Evolutionary conservation across 805 yeast species (phyloP).

Genomic region (Yarrowia deformans): DNA sequence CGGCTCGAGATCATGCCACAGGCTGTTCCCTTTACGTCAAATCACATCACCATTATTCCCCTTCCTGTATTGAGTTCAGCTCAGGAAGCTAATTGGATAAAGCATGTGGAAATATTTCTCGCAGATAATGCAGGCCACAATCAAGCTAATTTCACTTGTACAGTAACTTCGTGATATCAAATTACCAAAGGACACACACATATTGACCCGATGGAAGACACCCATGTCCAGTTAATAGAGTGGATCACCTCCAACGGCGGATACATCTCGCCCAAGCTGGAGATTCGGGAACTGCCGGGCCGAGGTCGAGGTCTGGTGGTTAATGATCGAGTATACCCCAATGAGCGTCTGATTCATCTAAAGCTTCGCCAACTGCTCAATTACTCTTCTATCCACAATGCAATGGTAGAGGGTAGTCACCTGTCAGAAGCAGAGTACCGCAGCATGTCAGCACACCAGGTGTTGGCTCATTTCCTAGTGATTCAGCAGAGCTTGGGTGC

Average conservation of each 20-base stretch:
- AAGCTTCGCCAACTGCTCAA: conserved; percentile 38
- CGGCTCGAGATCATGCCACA: conserved; percentile 5
- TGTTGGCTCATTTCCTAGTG: conserved; percentile 29
- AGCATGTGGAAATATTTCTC: conserved; percentile 27
- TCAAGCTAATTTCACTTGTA: neutral
- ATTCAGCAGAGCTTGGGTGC: conserved; percentile 16
- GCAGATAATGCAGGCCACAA: conserved; percentile 16
- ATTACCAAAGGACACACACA: neutral
- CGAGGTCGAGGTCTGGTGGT: conserved; percentile 38
- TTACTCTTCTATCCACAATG: conserved; percentile 8
- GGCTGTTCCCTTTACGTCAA: neutral
- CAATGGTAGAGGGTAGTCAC: conserved; percentile 4
- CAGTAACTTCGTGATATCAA: conserved; percentile 3
- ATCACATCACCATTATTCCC: neutral
- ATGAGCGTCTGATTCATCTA: conserved; percentile 33
- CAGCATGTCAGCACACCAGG: conserved; percentile 34
- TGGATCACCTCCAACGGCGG: conserved; percentile 38
- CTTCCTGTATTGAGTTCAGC: conserved; percentile 6
- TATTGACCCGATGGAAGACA: conserved; percentile 11
- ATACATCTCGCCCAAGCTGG: conserved; percentile 27
- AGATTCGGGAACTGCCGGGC: conserved; percentile 23
- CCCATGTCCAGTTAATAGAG: conserved; percentile 26
- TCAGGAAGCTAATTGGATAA: neutral
- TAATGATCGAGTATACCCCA: conserved; percentile 30
- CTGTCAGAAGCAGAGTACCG: conserved; percentile 26